Base-by-base conservation (phyloP, 2,329 filamentous ascomycete genomes). In the Arachnomyces sp. region DNA sequence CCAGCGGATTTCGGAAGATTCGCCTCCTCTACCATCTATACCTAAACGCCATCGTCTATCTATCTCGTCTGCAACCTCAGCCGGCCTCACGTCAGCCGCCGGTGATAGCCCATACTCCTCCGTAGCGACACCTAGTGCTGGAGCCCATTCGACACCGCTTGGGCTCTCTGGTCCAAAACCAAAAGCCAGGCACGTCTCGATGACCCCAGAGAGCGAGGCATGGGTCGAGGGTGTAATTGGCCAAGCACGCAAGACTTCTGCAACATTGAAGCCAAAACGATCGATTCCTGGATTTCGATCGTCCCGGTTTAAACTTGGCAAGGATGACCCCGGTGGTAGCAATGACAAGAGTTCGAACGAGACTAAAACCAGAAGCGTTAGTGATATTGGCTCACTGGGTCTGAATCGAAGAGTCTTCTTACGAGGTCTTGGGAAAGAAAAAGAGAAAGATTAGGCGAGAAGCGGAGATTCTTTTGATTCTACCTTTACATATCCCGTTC, bases 191-290 rank as follows among this genome's bases (percentile, higher is more conserved):
- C 58, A 57, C 18, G 53, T 62, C 18, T 63, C 63, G 4, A 67
- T 67, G 50, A 67, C 56, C 15, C 62, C 65, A 3, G 63, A 68
- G 36, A 66, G 66, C 44, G 66, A 70, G 46, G 65, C 66, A 1
- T 71, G 67, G 67, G 66, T 70, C 7, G 63, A 68, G 49, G 63
- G 64, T 39, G 62, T 70, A 14, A 56, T 69, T 17, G 63, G 64
- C 28, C 64, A 68, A 50, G 66, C 67, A 5, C 55, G 67, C 31
- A 55, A 57, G 29, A 61, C 61, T 12, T 59, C 60, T 4, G 60
- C 62, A 4, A 42, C 57, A 7, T 54, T 61, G 12, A 55, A 56
- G 1, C 49, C 56, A 12, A 52, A 56, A 21, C 47, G 36, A 13
- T 42, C 50, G 32, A 14, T 13, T n/a, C 21, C 28, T 16, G 18